Conservation (phyloP, 2,329 filamentous ascomycete species). For the Fusarium temperatum region DNA sequence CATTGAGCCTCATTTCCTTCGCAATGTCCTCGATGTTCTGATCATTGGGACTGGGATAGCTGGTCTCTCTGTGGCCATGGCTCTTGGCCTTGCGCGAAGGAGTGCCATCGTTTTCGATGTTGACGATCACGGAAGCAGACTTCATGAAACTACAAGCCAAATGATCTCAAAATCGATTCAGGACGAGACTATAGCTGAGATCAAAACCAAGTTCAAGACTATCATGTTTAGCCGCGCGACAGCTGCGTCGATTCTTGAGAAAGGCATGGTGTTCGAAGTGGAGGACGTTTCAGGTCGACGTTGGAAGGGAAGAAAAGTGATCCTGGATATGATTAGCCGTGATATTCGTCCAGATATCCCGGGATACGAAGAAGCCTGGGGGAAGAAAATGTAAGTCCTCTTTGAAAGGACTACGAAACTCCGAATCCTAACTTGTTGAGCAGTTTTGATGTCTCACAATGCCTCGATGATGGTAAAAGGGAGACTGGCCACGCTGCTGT, state of each 20-base stretch:
- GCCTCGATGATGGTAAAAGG: rapidly evolving
- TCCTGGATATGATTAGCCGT: background rate
- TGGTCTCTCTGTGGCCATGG: background rate
- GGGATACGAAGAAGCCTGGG: background rate
- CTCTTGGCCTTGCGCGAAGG: background rate
- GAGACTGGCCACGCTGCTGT: rapidly evolving
- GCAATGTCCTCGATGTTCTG: constrained; percentile 4
- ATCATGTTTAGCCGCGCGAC: background rate
- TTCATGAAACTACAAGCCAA: rapidly evolving
- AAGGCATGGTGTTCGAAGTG: background rate
- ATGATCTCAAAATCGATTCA: rapidly evolving
- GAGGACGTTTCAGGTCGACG: background rate
- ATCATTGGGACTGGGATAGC: background rate
- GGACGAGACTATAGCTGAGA: background rate
- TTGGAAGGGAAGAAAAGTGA: constrained; percentile 1
- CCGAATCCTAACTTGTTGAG: rapidly evolving
- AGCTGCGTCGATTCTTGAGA: background rate
- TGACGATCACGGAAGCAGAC: rapidly evolving
- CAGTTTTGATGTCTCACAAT: background rate
- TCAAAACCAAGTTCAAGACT: background rate
- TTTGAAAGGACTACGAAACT: rapidly evolving
- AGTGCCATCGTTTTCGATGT: background rate
- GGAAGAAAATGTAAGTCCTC: background rate
- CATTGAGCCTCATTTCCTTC: constrained; percentile 4
- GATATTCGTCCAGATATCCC: background rate